phyloP scores from a whole-genome alignment of 208 protist genomes.

The Leishmania tarentolae region DNA sequence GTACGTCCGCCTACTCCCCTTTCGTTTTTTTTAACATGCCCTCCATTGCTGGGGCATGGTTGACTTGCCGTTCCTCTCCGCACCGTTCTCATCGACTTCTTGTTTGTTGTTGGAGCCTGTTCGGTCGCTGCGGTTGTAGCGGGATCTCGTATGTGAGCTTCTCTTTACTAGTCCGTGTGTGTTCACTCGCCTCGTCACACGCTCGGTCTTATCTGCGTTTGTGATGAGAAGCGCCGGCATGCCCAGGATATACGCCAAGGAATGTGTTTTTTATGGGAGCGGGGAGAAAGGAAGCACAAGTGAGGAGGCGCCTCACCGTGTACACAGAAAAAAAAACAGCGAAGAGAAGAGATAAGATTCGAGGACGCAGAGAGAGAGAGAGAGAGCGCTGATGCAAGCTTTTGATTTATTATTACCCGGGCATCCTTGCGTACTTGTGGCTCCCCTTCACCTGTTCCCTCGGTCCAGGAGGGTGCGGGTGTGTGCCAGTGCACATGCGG shows the following conservation, averaged over 20 bases:
- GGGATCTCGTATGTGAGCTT: not conserved
- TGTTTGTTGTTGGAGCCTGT: not conserved
- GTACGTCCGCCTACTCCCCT: no score
- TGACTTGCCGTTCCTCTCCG: no score
- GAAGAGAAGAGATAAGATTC: not conserved
- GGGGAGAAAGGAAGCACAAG: not conserved
- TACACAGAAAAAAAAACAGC: not conserved
- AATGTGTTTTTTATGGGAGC: not conserved
- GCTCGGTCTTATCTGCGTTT: not conserved
- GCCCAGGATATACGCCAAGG: not conserved
- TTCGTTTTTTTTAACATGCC: no score
- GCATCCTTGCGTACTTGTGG: not conserved
- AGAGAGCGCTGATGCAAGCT: not conserved
- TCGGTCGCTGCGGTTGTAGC: not conserved
- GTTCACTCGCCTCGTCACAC: not conserved
- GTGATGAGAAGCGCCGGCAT: not conserved
- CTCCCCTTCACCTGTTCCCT: not conserved
- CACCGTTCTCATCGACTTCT: not conserved
- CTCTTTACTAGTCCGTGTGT: not conserved
- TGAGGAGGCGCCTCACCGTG: not conserved
- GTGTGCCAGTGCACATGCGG: not conserved
- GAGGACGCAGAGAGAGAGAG: not conserved
- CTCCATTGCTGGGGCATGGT: no score
- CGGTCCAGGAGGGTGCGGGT: no score
- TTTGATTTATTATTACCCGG: not conserved